Base-by-base conservation (phyloP, 2,329 filamentous ascomycete species). In the Claviceps paspali region DNA sequence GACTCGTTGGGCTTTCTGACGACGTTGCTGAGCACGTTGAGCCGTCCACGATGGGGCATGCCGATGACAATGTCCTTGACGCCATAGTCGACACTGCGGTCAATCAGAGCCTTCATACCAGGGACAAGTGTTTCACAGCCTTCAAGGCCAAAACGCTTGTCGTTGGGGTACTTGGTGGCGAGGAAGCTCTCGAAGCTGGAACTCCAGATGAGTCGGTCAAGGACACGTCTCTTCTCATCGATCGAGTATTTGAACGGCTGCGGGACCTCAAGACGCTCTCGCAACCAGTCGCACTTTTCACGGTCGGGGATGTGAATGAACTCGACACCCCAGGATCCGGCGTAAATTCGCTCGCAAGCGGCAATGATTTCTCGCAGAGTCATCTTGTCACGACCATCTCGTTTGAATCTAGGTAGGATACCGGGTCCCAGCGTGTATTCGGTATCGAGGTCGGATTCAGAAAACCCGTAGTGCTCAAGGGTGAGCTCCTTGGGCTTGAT, bases 11-110 rank as follows among this genome's bases (percentile, higher is more conserved):
- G 88, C 67, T 98, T 98, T 55, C 91, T 81, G 50, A 98, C 91
- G 54, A 98, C 91, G 65, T 98, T 98, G 67, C 82, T 92, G 45
- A 98, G 76, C 37, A 98, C 86, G 56, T 98, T 98, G 46, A 98
- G 77, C 69, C 91, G 85, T 55, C 91, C 91, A 75, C 91, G 86
- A 63, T 98, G 91, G 48, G 91, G 91, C 91, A 98, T 98, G 53
- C 91, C 91, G 54, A 98, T 98, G 55, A 98, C 83, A 52, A 98
- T 96, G 55, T 98, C 91, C 70, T 96, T 96, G 55, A 98, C 82
- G 41, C 91, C 91, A 54, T 94, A 94, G 59, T 98, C 91, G 49
- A 98, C 91, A 55, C 87, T 95, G 54, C 91, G 83, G 62, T 98
- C 91, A 47, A 98, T 98, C 45, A 98, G 68, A 38, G 91, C 91